Evolutionary conservation across 257 asterid genomes (phyloP).

Genomic region (Gynochthodes officinalis): DNA sequence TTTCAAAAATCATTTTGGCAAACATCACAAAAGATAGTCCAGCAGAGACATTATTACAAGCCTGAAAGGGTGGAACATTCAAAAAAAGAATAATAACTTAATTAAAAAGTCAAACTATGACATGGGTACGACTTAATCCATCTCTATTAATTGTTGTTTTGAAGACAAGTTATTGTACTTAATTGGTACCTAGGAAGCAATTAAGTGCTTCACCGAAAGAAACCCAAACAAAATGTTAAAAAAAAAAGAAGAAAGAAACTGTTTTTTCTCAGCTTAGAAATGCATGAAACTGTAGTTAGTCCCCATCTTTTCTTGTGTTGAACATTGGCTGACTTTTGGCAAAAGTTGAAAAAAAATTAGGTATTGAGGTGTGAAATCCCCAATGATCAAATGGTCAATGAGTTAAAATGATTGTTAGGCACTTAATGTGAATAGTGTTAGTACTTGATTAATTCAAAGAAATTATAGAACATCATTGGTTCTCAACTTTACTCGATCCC

Average conservation of each 20-base stretch:
- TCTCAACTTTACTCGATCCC: too few relatives aligned
- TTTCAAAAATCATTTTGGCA: background rate
- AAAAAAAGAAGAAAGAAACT: background rate
- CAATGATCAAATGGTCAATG: constrained; percentile 6
- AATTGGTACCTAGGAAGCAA: background rate
- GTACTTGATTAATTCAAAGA: too few relatives aligned
- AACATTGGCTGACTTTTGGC: constrained; percentile 27
- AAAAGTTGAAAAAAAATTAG: constrained; percentile 9
- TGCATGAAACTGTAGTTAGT: background rate
- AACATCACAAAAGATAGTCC: too few relatives aligned
- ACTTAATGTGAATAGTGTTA: background rate
- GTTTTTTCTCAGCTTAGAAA: background rate
- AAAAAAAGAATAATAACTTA: background rate
- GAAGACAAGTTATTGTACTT: background rate
- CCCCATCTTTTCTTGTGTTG: too few relatives aligned
- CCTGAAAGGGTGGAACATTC: constrained; percentile 13
- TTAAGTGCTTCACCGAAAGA: background rate
- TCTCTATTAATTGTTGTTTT: background rate
- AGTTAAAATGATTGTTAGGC: background rate
- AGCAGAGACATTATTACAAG: too few relatives aligned
- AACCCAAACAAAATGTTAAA: too few relatives aligned
- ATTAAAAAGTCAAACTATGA: constrained; percentile 20
- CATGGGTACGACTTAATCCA: background rate
- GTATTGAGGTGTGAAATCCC: constrained; percentile 2
- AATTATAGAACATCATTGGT: too few relatives aligned